Evolutionary conservation across 352 stramenopile species (phyloP).

Genomic region (Elongisporangium undulatum): DNA sequence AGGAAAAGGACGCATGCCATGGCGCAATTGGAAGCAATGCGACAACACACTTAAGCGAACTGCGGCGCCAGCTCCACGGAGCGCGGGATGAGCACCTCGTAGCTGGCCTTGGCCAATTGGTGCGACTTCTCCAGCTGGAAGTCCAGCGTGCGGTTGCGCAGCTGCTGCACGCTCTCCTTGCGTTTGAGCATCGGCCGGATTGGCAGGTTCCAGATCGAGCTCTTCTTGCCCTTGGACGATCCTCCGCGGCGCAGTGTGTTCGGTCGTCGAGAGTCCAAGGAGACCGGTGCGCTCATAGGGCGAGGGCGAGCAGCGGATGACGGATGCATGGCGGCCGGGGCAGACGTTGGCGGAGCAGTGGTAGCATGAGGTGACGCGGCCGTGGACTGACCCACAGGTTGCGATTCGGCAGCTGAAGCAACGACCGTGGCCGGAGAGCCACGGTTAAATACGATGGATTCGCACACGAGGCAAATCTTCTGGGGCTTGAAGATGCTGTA

Average conservation of each 20-base stretch:
- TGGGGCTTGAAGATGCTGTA: conserved; percentile 37
- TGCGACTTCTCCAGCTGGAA: conserved; percentile 20
- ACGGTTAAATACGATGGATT: conserved; percentile 27
- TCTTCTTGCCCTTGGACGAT: conserved; percentile 23
- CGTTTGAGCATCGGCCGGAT: conserved; percentile 44
- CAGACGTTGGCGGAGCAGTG: background rate
- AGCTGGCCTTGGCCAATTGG: conserved; percentile 35
- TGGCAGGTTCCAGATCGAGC: conserved; percentile 36
- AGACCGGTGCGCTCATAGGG: conserved; percentile 2
- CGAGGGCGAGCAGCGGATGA: conserved; percentile 4
- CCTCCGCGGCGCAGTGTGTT: conserved; percentile 9
- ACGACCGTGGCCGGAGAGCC: conserved; percentile 3
- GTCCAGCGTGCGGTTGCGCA: conserved; percentile 47
- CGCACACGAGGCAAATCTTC: conserved; percentile 56
- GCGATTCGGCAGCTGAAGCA: background rate
- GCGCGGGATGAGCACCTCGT: background rate
- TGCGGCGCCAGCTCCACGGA: background rate
- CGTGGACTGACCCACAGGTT: background rate
- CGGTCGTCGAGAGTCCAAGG: conserved; percentile 9
- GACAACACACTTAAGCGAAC: background rate
- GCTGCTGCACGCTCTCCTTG: conserved; percentile 39
- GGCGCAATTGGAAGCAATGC: background rate
- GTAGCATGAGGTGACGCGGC: background rate
- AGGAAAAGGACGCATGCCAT: background rate
- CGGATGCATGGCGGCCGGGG: background rate